Base-by-base conservation (phyloP, 805 yeast genomes). In the Candida railenensis region DNA sequence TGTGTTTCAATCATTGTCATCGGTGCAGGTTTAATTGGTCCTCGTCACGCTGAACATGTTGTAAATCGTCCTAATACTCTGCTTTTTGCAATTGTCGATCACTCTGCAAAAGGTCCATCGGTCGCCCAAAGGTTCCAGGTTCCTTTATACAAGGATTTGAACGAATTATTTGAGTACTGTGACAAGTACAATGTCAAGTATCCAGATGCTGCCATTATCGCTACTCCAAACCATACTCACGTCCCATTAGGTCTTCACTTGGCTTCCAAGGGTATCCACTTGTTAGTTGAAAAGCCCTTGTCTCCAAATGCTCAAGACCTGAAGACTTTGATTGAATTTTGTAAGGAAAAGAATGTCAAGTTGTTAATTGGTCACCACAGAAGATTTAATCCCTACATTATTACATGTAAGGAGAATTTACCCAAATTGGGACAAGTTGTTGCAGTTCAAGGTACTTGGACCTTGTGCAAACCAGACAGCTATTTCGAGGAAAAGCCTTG, bases 21-120 rank as follows among this genome's bases (percentile, higher is more conserved):
- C n/a, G 74, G 74, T 2, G 72, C 71, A 3, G 74, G 74, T 3
- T 55, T 69, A 18, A 69, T 69, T 18, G 74, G 74, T 2, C 74
- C 74, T 7, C 61, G 74, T 40, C 74, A 69, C 53, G 72, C 72
- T 7, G 55, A 58, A 19, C 74, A 69, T 50, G 57, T 66, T 16
- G 36, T 43, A 3, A 54, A 53, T 15, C 53, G 63, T 33, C 47
- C 58, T 2, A 56, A 59, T 20, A 57, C 69, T 15, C 54, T 51
- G 16, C 52, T 69, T 12, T 58, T 62, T 47, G 74, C 64, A 16
- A 52, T 69, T 2, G 57, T 69, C 14, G 75, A 69, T 48, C 70
- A 65, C 14, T 56, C 61, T n/a, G 59, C 64, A 3, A 53, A 54
- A 18, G 68, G 66, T 2, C 57, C 55, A 7, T 41, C 45, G 2